Conservation (phyloP, 805 yeast genomes). For the Wickerhamomyces alni region DNA sequence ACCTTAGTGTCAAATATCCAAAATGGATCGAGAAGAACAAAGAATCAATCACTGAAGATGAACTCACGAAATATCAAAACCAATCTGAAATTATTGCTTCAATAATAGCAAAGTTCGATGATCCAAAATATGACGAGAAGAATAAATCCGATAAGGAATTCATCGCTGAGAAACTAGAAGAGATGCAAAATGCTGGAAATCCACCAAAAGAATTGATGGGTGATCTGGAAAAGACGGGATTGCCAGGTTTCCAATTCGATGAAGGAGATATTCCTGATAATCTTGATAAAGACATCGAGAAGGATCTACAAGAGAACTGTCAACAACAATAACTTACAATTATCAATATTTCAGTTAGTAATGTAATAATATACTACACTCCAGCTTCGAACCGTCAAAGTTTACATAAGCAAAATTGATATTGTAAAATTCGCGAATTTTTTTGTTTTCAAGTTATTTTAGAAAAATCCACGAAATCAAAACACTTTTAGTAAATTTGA, state of each 20-base stretch:
- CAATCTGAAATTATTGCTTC: conserved; percentile 59
- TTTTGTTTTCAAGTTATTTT: neutral
- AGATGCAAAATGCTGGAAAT: conserved; percentile 68
- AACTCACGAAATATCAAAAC: conserved; percentile 45
- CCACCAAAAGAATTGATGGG: conserved; percentile 76
- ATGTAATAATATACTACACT: no score
- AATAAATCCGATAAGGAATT: conserved; percentile 39
- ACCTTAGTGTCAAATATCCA: conserved; percentile 67
- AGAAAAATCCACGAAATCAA: neutral
- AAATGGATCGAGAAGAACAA: conserved; percentile 57
- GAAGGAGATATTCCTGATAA: conserved; percentile 51
- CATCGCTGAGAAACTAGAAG: conserved; percentile 55
- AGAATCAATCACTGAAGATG: conserved; percentile 30
- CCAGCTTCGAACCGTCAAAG: no score
- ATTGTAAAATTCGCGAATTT: neutral
- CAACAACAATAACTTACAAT: conserved; percentile 18
- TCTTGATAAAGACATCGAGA: conserved; percentile 27
- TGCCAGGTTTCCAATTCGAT: conserved; percentile 38
- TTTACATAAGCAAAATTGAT: no score
- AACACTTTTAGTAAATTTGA: no score
- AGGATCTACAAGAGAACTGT: conserved; percentile 51
- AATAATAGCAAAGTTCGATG: conserved; percentile 64
- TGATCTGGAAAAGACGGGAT: conserved; percentile 38
- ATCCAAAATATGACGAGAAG: conserved; percentile 45
- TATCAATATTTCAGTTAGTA: no score